Evolutionary conservation across 306 rosid genomes (phyloP), one percentile per base, ranked within the genome.

Genomic region (Heteromeles arbutifolia): DNA sequence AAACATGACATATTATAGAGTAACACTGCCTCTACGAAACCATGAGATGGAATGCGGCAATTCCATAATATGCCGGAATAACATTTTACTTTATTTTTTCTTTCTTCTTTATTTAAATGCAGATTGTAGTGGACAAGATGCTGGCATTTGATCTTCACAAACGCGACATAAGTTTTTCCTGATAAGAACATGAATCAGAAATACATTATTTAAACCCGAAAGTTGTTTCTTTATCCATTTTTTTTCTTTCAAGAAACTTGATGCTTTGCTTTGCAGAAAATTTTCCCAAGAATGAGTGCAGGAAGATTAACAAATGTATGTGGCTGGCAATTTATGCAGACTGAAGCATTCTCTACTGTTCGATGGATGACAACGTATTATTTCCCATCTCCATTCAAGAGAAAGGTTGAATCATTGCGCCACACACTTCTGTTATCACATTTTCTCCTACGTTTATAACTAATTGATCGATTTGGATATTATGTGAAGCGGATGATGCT

Each of bases 81-180:
- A 37, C 57, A 39, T 11, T 39, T 54, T 15, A 2, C 21, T 19
- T 41, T 18, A 34, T 34, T 26, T 76, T 73, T n/a, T 79, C 57
- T 31, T 15, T 0, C 18, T 37, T 37, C 68, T 64, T 64, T 9
- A 73, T 11, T 43, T 13, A 12, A 80, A 78, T 82, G 89, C 93
- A 95, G 97, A 87, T 78, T 73, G 84, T 88, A 50, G 84, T 82
- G 78, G 90, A 86, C 82, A 92, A 85, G 87, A 74, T 92, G 88
- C 70, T 95, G 89, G 86, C 83, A 41, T 92, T 90, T 50, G 92
- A 90, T 74, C 81, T 87, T 67, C 70, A 80, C 84, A 85, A 75
- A 39, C 91, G 91, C 22, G 86, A 92, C 75, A 64, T 92, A 74
- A 48, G 26, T 15, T 31, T 24, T 24, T 15, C 24, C 56, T 50